These are phyloP conservation scores for Xerocomus brunneocitrinus DNA, from an alignment of 768 basidiomycete genomes.

Conservation along the genomic window DNA sequence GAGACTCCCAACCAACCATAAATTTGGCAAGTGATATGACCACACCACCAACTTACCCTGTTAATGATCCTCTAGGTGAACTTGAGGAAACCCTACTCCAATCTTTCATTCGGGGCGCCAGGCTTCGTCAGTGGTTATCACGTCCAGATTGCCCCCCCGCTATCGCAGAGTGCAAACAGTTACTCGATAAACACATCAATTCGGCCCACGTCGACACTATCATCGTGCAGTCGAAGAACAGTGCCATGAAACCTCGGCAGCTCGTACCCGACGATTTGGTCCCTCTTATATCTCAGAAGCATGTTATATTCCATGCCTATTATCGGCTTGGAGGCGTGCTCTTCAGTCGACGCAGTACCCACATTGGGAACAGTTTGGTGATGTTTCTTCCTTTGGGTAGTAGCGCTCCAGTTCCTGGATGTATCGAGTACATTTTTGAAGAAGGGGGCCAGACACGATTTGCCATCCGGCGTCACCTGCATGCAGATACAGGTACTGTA, in stretches of 20 bases:
- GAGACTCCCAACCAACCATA: no score
- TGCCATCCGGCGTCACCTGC: not conserved
- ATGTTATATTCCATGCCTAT: not conserved
- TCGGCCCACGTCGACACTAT: no score
- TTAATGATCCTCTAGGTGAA: slow-evolving; percentile 29
- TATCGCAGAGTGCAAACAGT: not conserved
- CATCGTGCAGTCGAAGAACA: no score
- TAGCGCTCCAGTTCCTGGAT: no score
- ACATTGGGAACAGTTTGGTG: not conserved
- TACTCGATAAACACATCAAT: not conserved
- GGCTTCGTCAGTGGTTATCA: slow-evolving; percentile 25
- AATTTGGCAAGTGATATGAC: no score
- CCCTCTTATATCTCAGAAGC: not conserved
- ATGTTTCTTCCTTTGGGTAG: not conserved
- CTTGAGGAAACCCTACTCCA: not conserved
- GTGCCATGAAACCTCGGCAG: no score
- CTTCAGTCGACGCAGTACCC: not conserved
- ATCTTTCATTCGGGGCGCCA: slow-evolving; percentile 32
- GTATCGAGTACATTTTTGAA: slow-evolving; percentile 2
- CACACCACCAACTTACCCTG: slow-evolving; percentile 14
- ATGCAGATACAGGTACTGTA: not conserved
- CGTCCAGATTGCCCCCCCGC: not conserved
- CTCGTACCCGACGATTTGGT: not conserved
- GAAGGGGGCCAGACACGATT: not conserved
- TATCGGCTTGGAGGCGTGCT: not conserved